Base-by-base conservation (phyloP, 2,329 filamentous ascomycete species). In the Trichoderma brevicompactum region DNA sequence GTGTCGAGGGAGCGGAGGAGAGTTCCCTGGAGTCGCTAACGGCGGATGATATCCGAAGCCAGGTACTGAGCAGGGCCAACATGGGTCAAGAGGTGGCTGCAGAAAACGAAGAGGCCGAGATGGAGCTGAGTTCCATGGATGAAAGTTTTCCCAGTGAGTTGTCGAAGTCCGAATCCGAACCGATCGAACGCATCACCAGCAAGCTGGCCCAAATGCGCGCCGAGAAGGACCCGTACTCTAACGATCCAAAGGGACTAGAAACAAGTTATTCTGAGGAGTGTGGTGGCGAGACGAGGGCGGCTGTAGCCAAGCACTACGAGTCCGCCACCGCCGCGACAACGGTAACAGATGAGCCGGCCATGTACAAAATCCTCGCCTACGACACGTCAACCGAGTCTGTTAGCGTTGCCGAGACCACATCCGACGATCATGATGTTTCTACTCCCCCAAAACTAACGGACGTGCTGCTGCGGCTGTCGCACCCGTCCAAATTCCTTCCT, bases 281-380 rank as follows among this genome's bases (percentile, higher is more conserved):
- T 59, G 77, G 74, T 7, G 69, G 69, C 32, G 65, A 75, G 7
- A 74, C 77, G 1, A 68, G 72, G 71, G 77, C 80, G 10, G 69
- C 76, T 0, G 76, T 75, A 63, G 75, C 75, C 15, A 81, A 77
- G 36, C 74, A 76, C 41, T 72, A 74, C 49, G 62, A 50, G 41
- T 50, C 66, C 52, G 46, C 40, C 52, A 43, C 40, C 34, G 2
- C 41, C 15, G 8, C 34, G 17, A 40, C 64, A 8, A 43, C 48
- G 19, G 23, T 40, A 56, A 48, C 63, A 46, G 48, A 52, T 7
- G 66, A 69, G 6, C 59, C 69, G 7, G 61, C 65, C 1, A 65
- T 67, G 3, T 91, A 90, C 79, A 90, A 86, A 73, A 83, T 91
- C 40, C 79, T 92, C 6, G 88, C 86, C 1, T 91, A 88, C 70